phyloP scores from a whole-genome alignment of 179 eudicot genomes.

The Pouteria campechiana region DNA sequence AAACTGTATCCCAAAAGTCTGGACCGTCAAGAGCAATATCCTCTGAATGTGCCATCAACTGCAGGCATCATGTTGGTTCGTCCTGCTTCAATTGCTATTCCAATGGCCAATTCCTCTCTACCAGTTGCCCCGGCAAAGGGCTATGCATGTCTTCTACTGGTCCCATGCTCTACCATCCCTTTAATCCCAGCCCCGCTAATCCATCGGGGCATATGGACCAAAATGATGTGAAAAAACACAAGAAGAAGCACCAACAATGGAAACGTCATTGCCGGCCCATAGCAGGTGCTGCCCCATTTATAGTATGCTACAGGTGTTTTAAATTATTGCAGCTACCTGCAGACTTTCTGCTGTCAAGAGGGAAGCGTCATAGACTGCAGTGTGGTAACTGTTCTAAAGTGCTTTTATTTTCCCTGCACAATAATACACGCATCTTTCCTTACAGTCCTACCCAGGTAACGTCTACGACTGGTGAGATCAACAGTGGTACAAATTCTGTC shows the following conservation, averaged over 20 bases:
- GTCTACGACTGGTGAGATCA: conserved; percentile 29
- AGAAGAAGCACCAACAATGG: conserved; percentile 24
- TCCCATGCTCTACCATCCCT: conserved; percentile 15
- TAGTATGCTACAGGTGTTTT: conserved; percentile 51
- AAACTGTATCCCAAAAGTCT: conserved; percentile 15
- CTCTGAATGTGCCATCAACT: conserved; percentile 32
- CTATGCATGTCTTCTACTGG: conserved; percentile 14
- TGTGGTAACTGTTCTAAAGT: conserved; percentile 52
- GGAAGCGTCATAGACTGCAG: conserved; percentile 37
- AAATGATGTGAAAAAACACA: conserved; percentile 13
- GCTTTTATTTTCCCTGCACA: conserved; percentile 38
- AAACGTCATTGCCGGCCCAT: conserved; percentile 46
- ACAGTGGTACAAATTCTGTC: conserved; percentile 9
- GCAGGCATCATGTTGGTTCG: conserved; percentile 18
- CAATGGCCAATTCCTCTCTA: conserved; percentile 34
- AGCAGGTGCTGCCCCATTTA: conserved; percentile 65
- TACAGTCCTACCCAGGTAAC: conserved; percentile 12
- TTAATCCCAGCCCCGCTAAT: conserved; percentile 16
- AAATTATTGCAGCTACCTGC: conserved; percentile 50
- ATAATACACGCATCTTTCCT: conserved; percentile 29
- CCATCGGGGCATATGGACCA: conserved; percentile 24
- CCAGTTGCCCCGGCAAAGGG: conserved; percentile 13
- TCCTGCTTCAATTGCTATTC: conserved; percentile 28
- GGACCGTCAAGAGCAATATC: conserved; percentile 22
- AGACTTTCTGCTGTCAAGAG: conserved; percentile 42